Evolutionary conservation across 202 grass and related monocot genomes (phyloP).

Genomic region (Setaria italica): DNA sequence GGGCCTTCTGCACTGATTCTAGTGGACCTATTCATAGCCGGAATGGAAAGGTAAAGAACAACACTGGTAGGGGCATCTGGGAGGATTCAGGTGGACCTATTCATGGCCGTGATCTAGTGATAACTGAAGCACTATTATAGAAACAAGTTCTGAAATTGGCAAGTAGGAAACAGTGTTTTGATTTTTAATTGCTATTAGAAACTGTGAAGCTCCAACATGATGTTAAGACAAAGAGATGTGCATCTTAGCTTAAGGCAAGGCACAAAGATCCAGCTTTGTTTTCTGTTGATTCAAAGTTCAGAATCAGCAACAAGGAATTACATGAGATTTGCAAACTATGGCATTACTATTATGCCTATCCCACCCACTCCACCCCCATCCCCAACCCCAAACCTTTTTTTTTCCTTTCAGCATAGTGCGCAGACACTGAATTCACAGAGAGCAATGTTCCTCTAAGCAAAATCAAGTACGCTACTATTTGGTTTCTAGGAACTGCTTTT

Average conservation of each 20-base stretch:
- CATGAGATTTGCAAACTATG: neutral
- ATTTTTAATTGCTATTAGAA: neutral
- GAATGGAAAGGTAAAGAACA: neutral
- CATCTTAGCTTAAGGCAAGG: neutral
- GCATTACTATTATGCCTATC: neutral
- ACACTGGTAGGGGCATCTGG: too few relatives aligned
- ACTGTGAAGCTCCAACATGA: neutral
- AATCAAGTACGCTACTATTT: neutral
- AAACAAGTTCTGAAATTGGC: neutral
- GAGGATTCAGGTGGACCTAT: too few relatives aligned
- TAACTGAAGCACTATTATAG: neutral
- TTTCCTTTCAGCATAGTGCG: neutral
- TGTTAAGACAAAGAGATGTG: neutral
- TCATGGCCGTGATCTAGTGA: too few relatives aligned
- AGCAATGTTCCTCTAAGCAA: neutral
- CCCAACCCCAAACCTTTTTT: neutral
- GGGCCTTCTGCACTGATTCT: neutral
- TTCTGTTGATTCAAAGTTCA: conserved; percentile 12
- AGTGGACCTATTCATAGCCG: neutral
- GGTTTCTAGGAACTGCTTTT: neutral
- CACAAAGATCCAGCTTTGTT: neutral
- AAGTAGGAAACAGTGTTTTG: neutral
- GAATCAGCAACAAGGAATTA: neutral
- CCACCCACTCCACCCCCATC: too few relatives aligned
- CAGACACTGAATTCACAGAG: neutral